Evolutionary conservation across 306 rosid genomes (phyloP).

Genomic region (Herpetospermum pedunculosum): DNA sequence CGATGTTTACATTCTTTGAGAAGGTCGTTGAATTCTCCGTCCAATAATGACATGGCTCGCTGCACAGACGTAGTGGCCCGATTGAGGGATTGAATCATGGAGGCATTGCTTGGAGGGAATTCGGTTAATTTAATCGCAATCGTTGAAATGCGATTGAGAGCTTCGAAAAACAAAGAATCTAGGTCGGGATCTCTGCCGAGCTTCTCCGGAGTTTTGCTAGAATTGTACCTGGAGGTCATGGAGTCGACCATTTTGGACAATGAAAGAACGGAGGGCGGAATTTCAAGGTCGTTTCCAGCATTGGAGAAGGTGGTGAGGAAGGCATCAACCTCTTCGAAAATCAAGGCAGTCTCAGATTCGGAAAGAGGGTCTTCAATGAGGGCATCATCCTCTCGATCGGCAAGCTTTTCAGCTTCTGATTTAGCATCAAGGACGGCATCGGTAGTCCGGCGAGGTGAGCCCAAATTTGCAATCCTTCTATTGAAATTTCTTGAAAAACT

Average conservation of each 20-base stretch:
- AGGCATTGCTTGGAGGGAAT: constrained; percentile 4
- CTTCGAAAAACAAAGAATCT: constrained; percentile 28
- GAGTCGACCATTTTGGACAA: constrained; percentile 25
- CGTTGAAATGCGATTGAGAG: constrained; percentile 22
- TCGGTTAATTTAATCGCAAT: constrained; percentile 13
- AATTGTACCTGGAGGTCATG: constrained; percentile 22
- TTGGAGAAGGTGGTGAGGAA: constrained; percentile 13
- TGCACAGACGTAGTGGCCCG: constrained; percentile 28
- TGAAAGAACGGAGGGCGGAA: constrained; percentile 24
- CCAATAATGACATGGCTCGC: constrained; percentile 43
- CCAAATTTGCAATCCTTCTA: neutral
- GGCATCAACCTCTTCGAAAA: constrained; percentile 38
- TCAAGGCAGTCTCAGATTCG: neutral
- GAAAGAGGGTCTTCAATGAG: neutral
- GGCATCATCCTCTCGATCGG: neutral
- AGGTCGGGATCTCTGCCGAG: constrained; percentile 29
- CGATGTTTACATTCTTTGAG: constrained; percentile 17
- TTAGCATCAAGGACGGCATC: constrained; percentile 7
- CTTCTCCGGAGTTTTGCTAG: neutral
- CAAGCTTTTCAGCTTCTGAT: neutral
- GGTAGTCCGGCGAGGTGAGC: neutral
- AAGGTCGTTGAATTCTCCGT: constrained; percentile 34
- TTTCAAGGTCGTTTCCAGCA: neutral
- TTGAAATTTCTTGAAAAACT: constrained; percentile 16
- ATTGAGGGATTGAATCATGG: constrained; percentile 13